Percentiles rank a stretch among this genome's conserved stretches.
Conservation (phyloP, 306 rosid species). For the Macrotyloma uniflorum region DNA sequence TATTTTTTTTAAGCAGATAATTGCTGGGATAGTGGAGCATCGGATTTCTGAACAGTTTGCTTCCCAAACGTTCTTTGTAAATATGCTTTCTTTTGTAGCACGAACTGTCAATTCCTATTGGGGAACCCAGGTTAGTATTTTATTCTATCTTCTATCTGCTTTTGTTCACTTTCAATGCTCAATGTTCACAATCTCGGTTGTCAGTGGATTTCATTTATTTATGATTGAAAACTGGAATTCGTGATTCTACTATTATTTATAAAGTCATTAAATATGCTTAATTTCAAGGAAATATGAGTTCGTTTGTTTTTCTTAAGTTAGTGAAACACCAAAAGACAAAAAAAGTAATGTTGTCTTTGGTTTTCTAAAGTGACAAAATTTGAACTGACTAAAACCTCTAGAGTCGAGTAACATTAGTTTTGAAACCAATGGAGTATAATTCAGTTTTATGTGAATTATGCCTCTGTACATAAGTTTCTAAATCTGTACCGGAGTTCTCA, state of each 20-base stretch:
- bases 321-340: background rate
- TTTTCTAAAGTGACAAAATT: background rate
- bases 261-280: background rate
- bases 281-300: background rate
- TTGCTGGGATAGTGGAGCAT: slow-evolving; percentile 95
- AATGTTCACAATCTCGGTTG: slow-evolving; percentile 10
- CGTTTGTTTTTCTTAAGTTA: background rate
- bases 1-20: slow-evolving; percentile 59
- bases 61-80: slow-evolving; percentile 74
- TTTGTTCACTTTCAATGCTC: slow-evolving; percentile 30
- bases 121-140: slow-evolving; percentile 86
- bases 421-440: slow-evolving; percentile 3
- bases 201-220: background rate
- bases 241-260: background rate
- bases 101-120: slow-evolving; percentile 91
- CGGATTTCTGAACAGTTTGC: slow-evolving; percentile 74
- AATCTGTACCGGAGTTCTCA: background rate
- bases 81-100: slow-evolving; percentile 78
- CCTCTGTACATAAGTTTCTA: slow-evolving; percentile 6
- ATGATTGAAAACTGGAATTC: slow-evolving; percentile 12
- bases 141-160: slow-evolving; percentile 24
- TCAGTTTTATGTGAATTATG: background rate
- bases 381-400: background rate
- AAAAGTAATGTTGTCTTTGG: background rate
- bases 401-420: background rate